Conservation (phyloP, 1,284 basidiomycete species). For the Tilletia indica region DNA sequence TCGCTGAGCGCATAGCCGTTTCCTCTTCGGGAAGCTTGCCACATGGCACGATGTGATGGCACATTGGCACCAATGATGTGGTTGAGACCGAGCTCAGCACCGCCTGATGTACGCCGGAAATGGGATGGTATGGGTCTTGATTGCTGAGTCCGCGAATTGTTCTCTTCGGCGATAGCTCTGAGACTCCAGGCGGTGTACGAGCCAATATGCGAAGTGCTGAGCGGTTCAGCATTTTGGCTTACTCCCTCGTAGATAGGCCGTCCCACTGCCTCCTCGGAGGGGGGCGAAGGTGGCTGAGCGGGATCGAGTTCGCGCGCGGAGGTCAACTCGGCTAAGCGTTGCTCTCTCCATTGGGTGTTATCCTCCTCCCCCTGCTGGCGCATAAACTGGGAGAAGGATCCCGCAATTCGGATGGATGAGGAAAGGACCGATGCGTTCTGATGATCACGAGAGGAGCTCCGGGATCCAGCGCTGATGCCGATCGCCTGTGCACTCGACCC, state of each 20-base stretch:
- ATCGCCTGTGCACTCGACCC: conserved; percentile 1
- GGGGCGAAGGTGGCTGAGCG: neutral
- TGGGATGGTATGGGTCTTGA: neutral
- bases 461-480: neutral
- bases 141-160: neutral
- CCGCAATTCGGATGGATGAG: conserved; percentile 7
- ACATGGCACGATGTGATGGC: conserved; percentile 9
- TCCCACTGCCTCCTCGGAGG: neutral
- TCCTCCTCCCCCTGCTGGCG: neutral
- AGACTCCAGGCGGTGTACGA: conserved; percentile 7
- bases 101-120: neutral
- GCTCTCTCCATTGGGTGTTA: neutral
- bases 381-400: conserved; percentile 16
- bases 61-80: conserved; percentile 17
- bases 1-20: conserved; percentile 13
- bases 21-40: neutral
- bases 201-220: conserved; percentile 13
- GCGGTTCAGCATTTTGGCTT: neutral
- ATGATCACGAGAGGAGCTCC: neutral
- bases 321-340: neutral
- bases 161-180: neutral
- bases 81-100: neutral
- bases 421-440: neutral
- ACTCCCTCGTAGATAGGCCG: conserved; percentile 15
- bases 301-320: neutral